Evolutionary conservation across 2,329 filamentous ascomycete species (phyloP).

Genomic region (Teratosphaeria nubilosa): DNA sequence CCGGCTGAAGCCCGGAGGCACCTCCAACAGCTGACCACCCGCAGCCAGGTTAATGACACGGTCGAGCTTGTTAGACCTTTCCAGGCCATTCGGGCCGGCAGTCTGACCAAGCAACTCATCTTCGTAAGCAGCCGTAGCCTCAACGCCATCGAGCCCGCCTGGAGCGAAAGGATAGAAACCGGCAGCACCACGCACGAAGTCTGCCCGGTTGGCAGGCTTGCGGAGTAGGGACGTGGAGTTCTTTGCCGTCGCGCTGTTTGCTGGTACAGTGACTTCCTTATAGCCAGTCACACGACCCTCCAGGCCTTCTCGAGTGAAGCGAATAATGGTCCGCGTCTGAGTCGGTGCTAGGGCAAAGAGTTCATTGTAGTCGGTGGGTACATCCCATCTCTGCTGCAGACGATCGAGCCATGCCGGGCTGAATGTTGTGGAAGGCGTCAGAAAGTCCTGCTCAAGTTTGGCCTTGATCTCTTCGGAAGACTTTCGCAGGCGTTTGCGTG

Average conservation of each 20-base stretch:
- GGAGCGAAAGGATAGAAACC: slow-evolving; percentile 93
- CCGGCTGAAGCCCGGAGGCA: slow-evolving; percentile 70
- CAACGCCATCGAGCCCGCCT: slow-evolving; percentile 76
- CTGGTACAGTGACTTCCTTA: slow-evolving; percentile 84
- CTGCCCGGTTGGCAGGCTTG: slow-evolving; percentile 74
- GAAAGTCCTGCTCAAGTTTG: slow-evolving; percentile 64
- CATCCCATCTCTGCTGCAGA: slow-evolving; percentile 83
- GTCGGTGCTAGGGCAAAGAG: slow-evolving; percentile 82
- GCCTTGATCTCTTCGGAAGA: slow-evolving; percentile 53
- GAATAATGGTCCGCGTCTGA: slow-evolving; percentile 86
- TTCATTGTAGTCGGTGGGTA: slow-evolving; percentile 66
- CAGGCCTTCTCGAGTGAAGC: slow-evolving; percentile 82
- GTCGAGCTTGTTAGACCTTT: slow-evolving; percentile 51
- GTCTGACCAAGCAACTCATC: slow-evolving; percentile 54
- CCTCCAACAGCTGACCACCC: slow-evolving; percentile 67
- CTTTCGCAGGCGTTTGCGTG: slow-evolving; percentile 45
- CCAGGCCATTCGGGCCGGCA: slow-evolving; percentile 28
- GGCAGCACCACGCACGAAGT: slow-evolving; percentile 85
- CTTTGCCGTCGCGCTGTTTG: slow-evolving; percentile 81
- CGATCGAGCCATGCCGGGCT: slow-evolving; percentile 77
- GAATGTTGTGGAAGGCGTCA: slow-evolving; percentile 71
- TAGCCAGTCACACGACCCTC: slow-evolving; percentile 91
- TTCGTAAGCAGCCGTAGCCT: slow-evolving; percentile 75
- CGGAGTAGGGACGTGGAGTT: slow-evolving; percentile 84
- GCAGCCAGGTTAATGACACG: slow-evolving; percentile 73